phyloP scores from a whole-genome alignment of 805 yeast species.

The Pichia phayaonensis region DNA sequence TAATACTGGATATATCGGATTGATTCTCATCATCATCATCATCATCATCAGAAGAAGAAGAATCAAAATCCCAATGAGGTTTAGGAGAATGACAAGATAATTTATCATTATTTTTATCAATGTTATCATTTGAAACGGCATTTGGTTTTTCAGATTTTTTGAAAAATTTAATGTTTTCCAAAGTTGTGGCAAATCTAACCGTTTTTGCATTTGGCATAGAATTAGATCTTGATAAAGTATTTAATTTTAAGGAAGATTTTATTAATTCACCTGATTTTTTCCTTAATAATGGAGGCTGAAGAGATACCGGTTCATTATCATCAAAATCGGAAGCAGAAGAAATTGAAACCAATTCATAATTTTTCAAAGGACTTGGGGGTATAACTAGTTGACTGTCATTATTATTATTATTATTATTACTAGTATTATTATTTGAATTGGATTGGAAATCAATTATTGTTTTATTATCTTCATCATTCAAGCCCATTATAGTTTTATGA shows the following conservation, averaged over 20 bases:
- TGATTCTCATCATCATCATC: slow-evolving; percentile 16
- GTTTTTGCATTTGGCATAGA: slow-evolving; percentile 50
- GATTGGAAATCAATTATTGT: slow-evolving; percentile 16
- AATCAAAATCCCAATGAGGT: slow-evolving; percentile 22
- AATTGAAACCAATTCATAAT: slow-evolving; percentile 2
- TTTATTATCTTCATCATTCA: slow-evolving; percentile 21
- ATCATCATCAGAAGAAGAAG: slow-evolving; percentile 19
- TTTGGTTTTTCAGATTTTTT: slow-evolving; percentile 54
- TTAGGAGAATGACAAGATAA: slow-evolving; percentile 6
- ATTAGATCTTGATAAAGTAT: slow-evolving; percentile 31
- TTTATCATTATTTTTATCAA: slow-evolving; percentile 17
- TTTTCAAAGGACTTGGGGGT: slow-evolving; percentile 2
- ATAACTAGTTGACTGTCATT: background rate
- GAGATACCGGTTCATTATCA: background rate
- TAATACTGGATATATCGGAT: background rate
- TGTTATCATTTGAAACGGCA: slow-evolving; percentile 40
- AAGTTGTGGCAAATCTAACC: slow-evolving; percentile 55
- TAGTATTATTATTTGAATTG: too few relatives aligned
- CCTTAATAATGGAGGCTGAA: slow-evolving; percentile 28
- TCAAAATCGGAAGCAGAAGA: background rate
- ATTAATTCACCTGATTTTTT: slow-evolving; percentile 48
- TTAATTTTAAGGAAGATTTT: slow-evolving; percentile 41
- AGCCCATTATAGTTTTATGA: slow-evolving; percentile 7
- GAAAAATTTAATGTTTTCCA: slow-evolving; percentile 58
- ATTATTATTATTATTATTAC: too few relatives aligned